Evolutionary conservation across 768 basidiomycete genomes (phyloP).

Genomic region (Boletus vinaceobasis): DNA sequence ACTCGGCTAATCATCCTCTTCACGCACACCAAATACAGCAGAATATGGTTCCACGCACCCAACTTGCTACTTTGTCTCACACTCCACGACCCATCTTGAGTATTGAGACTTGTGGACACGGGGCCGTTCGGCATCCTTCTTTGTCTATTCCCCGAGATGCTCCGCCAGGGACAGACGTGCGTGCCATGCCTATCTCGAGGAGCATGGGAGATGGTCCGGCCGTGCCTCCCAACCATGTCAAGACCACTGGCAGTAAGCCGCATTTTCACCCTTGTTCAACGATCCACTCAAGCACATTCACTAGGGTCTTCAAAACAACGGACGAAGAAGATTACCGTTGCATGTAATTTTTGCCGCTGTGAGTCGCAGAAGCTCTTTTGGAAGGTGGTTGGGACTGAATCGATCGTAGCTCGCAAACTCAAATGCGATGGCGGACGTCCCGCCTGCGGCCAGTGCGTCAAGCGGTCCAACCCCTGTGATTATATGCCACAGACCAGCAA

Average conservation of each 20-base stretch:
- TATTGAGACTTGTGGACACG: constrained; percentile 55
- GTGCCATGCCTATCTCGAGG: constrained; percentile 41
- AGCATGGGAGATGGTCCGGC: constrained; percentile 34
- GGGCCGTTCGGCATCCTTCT: constrained; percentile 42
- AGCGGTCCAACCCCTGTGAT: constrained; percentile 75
- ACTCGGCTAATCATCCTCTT: constrained; percentile 41
- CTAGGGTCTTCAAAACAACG: constrained; percentile 62
- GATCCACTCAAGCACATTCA: constrained; percentile 14
- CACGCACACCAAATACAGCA: constrained; percentile 45
- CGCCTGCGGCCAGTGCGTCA: constrained; percentile 77
- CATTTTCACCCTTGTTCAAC: constrained; percentile 4
- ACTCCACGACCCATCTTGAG: constrained; percentile 55
- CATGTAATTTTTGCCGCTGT: constrained; percentile 92
- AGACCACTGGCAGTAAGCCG: constrained; percentile 37
- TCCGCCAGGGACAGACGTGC: constrained; percentile 42
- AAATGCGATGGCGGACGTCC: constrained; percentile 87
- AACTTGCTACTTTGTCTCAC: constrained; percentile 31
- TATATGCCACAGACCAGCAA: constrained; percentile 73
- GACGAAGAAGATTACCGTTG: constrained; percentile 84
- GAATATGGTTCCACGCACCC: constrained; percentile 32
- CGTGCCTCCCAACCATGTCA: constrained; percentile 29
- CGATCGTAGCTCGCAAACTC: constrained; percentile 67
- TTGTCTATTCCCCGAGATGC: constrained; percentile 47
- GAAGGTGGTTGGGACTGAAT: constrained; percentile 16
- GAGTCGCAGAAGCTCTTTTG: constrained; percentile 33